Base-by-base conservation (phyloP, 768 basidiomycete species). In the Russula foetens region DNA sequence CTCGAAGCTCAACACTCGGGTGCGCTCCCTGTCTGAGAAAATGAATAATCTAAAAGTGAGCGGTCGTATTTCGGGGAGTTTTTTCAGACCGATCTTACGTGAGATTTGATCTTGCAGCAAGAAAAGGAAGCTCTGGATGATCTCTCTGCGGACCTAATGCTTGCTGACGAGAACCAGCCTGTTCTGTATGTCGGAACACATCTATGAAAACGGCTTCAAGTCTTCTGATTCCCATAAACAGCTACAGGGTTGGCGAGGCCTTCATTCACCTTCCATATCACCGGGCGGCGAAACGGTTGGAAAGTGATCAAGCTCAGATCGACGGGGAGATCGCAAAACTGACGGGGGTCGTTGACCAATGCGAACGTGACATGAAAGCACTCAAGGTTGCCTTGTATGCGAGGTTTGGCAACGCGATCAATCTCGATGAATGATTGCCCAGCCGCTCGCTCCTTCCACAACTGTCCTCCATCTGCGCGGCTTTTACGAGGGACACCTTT, bases 91-190 rank as follows among this genome's bases (percentile, higher is more conserved):
- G 23, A 44, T 28, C 59, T 52, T 48, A 47, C 17, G 33, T 59
- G 38, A 41, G 35, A 41, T 23, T 28, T 15, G n/a, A 11, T 29
- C 39, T 43, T 55, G 15, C 69, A 98, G 93, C 85, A 90, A 81
- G 93, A 96, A 75, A 95, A 95, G 74, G 95, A 97, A 67, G 88
- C 92, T 2, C 81, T 96, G 15, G 92, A 96, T 61, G 95, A 98
- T 71, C 80, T 97, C 31, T 75, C 84, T 1, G 88, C 81, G 47
- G 95, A 97, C 68, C 81, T 98, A 24, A 93, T 96, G 69, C 82
- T 98, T 11, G 84, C 86, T 1, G 92, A 96, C 63, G 92, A 95
- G 67, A 87, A 90, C 59, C 81, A 90, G 58, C 77, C 77, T 0
- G 84, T 97, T 4, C 69, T 93, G 90, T 93, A 66, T 58, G 88